phyloP scores from a whole-genome alignment of 2,329 filamentous ascomycete species.

The Colletotrichum sp. region DNA sequence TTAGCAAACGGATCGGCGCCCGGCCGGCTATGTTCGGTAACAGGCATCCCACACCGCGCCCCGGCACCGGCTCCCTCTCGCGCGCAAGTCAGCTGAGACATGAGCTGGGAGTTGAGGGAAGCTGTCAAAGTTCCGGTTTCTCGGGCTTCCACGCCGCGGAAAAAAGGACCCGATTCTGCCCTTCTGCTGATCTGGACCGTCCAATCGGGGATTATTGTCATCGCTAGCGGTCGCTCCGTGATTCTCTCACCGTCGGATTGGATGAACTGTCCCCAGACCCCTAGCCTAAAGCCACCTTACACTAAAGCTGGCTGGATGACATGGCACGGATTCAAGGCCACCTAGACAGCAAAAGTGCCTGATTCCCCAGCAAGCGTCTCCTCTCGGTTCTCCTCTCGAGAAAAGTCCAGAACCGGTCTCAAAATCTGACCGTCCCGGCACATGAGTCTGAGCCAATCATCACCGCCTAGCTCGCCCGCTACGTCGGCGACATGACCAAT shows the following conservation, averaged over 20 bases:
- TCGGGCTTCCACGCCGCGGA: not conserved
- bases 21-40: slow-evolving; percentile 14
- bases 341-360: slow-evolving; percentile 7
- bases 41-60: not conserved
- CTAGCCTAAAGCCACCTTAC: not conserved
- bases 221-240: not conserved
- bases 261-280: not conserved
- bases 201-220: slow-evolving; percentile 15
- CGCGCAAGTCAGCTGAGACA: not conserved
- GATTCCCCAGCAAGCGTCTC: not conserved
- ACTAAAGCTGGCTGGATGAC: not conserved
- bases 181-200: not conserved
- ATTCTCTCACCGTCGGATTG: not conserved
- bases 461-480: not conserved
- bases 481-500: slow-evolving; percentile 7
- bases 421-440: not conserved
- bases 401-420: slow-evolving; percentile 7
- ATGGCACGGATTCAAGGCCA: not conserved
- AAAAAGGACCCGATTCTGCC: not conserved
- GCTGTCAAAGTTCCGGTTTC: not conserved
- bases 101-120: not conserved
- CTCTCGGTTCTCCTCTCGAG: not conserved
- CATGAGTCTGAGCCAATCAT: not conserved
- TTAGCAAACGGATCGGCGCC: not conserved
- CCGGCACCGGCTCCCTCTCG: not conserved